Conservation (phyloP, 2,329 filamentous ascomycete species). For the Epichloe sp. region DNA sequence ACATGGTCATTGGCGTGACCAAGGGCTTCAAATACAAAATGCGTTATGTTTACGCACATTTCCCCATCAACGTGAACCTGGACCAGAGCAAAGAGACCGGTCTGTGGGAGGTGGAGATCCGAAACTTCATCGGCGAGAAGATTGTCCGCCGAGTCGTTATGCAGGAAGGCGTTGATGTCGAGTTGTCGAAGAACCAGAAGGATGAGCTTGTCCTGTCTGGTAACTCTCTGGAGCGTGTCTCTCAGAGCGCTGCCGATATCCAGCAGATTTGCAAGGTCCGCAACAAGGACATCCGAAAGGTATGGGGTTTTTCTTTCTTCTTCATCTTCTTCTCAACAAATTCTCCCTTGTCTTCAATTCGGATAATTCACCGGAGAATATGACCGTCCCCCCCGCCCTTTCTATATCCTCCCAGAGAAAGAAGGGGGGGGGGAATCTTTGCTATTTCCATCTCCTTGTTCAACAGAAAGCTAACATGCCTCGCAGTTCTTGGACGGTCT, state of each 20-base stretch:
- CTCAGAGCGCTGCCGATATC: constrained; percentile 96
- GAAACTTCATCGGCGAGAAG: constrained; percentile 99
- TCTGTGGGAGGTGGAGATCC: constrained; percentile 87
- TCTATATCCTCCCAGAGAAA: too few species aligned
- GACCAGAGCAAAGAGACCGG: constrained; percentile 92
- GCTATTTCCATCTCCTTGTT: too few species aligned
- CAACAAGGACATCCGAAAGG: constrained; percentile 99
- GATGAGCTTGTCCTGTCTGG: constrained; percentile 88
- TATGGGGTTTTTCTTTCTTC: constrained; percentile 23
- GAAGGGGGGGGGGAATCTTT: too few species aligned
- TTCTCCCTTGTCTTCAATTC: neutral
- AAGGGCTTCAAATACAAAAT: constrained; percentile 99
- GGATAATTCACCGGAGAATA: neutral
- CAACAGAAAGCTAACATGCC: constrained; percentile 10
- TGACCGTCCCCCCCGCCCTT: neutral
- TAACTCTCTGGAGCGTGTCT: constrained; percentile 95
- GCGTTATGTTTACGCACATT: constrained; percentile 99
- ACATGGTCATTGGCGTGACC: constrained; percentile 96
- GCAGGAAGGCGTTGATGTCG: constrained; percentile 80
- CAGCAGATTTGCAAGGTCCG: constrained; percentile 99
- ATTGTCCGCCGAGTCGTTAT: constrained; percentile 86
- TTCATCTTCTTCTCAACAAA: neutral
- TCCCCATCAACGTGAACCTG: constrained; percentile 99
- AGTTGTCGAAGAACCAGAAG: constrained; percentile 86
- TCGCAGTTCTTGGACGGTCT: constrained; percentile 95